Evolutionary conservation across 75 land plant species (phyloP), one percentile per base, ranked within the genome.

Genomic region (Ceratopteris richardii): DNA sequence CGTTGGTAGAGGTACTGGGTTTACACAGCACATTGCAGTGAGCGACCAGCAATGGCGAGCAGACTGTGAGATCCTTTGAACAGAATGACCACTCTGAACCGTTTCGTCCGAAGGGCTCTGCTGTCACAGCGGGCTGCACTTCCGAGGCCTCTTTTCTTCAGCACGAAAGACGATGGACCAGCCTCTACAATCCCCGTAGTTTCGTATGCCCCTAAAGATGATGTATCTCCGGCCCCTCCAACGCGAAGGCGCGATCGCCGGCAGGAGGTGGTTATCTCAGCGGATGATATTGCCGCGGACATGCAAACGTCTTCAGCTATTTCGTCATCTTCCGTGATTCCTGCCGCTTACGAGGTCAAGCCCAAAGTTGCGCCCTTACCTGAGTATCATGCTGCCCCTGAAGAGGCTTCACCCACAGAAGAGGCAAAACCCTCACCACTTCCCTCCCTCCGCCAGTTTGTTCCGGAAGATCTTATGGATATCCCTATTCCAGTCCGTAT

Each of bases 291-390:
- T 12, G 24, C 54, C 14, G 54, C 54, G 28, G 54, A 26, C 5
- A 23, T 13, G 24, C 24, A 52, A 28, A 2, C 14, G 7, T 26
- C 54, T 23, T 6, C 54, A 22, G 14, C 12, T 26, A 24, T 52
- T 28, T 52, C 54, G 2, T 33, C 37, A 33, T 52, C 54, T 13
- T 24, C 29, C 2, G 5, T 21, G 1, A 2, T 52, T 12, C 54
- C 54, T 13, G 54, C 54, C 25, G 54, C 54, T 3, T 52, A 52
- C 28, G 54, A 52, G 54, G 54, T 57, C 37, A 48, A 58, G 68
- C 68, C 63, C 0, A 46, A 71, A 29, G 88, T 84, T 18, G 91
- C 91, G 18, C 87, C 85, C 14, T 69, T 91, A 1, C 97, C 97
- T 28, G 88, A 87, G 52, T 83, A 90, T 46, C 59, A 33, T 33